Evolutionary conservation across 2,329 filamentous ascomycete genomes (phyloP).

Genomic region (Dendryphion nanum): DNA sequence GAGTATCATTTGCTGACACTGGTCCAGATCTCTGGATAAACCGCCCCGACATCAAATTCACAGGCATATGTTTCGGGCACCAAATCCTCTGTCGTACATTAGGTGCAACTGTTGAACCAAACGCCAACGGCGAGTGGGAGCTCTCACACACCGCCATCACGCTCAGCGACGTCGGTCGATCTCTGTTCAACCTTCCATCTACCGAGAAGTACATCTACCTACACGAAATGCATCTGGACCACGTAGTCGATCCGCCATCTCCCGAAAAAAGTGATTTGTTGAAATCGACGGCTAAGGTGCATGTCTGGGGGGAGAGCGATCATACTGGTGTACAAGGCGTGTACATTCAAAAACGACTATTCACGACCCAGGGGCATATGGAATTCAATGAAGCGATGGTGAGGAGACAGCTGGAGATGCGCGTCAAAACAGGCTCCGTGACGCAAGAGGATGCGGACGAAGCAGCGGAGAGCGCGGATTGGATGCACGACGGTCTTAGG

Average conservation of each 20-base stretch:
- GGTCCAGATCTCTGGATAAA: conserved; percentile 49
- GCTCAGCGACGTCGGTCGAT: conserved; percentile 41
- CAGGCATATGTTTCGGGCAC: conserved; percentile 51
- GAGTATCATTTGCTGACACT: not conserved
- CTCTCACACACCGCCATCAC: conserved; percentile 44
- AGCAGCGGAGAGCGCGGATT: conserved; percentile 29
- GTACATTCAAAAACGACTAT: conserved; percentile 46
- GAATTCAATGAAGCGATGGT: conserved; percentile 50
- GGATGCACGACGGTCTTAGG: conserved; percentile 30
- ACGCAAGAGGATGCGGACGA: conserved; percentile 36
- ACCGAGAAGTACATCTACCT: conserved; percentile 36
- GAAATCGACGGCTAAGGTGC: conserved; percentile 42
- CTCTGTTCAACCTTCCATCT: conserved; percentile 39
- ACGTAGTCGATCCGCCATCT: conserved; percentile 39
- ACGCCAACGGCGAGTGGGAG: conserved; percentile 46
- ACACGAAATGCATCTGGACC: conserved; percentile 51
- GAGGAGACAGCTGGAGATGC: conserved; percentile 44
- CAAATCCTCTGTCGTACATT: conserved; percentile 47
- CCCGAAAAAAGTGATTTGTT: conserved; percentile 18
- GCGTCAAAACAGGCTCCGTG: conserved; percentile 44
- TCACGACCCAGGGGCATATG: conserved; percentile 49
- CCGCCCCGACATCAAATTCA: conserved; percentile 52
- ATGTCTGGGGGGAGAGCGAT: conserved; percentile 50
- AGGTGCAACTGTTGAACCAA: conserved; percentile 39
- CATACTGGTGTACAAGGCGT: conserved; percentile 47